Evolutionary conservation across 495 filamentous ascomycete genomes (phyloP), one percentile per base, ranked within the genome.

Genomic region (Pseudomonodictys pantanalensis): DNA sequence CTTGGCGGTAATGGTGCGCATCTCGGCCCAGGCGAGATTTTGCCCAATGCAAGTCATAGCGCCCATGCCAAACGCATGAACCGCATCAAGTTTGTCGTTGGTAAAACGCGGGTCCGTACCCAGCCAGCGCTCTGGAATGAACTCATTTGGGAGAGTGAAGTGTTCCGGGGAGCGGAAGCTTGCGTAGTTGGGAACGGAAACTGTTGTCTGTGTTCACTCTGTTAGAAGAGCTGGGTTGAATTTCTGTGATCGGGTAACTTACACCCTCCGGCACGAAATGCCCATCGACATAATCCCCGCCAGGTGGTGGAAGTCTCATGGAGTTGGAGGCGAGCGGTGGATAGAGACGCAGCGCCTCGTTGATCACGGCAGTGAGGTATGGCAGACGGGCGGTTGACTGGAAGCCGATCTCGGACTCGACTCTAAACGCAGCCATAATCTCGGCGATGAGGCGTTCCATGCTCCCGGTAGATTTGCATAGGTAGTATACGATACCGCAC

Each of bases 341-440:
- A 47, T 23, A 64, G 12, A 67, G 33, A 2, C 64, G 23, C 18
- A 67, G 28, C 1, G 8, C 26, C 26, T 67, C 64, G 12, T 64
- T 7, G 1, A 67, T 29, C 3, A 51, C 47, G 1, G 60, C 60
- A 17, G 48, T 47, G 6, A 67, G 52, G 42, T 67, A 67, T 8
- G 53, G 52, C 28, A 66, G 33, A 17, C 57, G 23, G 11, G 23
- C 2, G 2, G 62, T 22, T 2, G 58, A 52, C 11, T 23, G 22
- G n/a, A 62, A 17, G 2, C n/a, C 46, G 1, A 66, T 66, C 11
- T 57, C 44, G 1, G 48, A 42, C 28, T 39, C 18, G 11, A 23
- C 48, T 10, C 5, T 18, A 24, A 62, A 66, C 3, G 2, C 11
- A 1, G 6, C 23, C 1, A 58, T 42, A 24, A 66, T 28, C 28